A percentile compares a stretch with the other conserved stretches of the same genome.
phyloP scores from a whole-genome alignment of 345 rosid genomes.

The Acer negundo region DNA sequence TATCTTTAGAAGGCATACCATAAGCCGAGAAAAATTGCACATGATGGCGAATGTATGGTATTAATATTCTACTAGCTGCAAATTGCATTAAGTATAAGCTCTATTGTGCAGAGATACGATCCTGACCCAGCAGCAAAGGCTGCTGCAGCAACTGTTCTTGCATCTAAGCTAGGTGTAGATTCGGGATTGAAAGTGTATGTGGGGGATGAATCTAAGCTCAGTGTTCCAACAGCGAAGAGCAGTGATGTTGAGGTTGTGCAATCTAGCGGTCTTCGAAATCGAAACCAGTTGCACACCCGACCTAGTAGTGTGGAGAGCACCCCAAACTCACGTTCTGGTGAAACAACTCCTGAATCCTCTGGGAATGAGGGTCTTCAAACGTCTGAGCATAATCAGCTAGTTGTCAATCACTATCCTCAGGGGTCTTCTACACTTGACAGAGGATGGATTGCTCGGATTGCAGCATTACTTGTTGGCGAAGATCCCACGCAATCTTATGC shows the following conservation, averaged over 20 bases:
- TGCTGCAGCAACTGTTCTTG: slow-evolving; percentile 95
- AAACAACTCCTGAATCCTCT: slow-evolving; percentile 42
- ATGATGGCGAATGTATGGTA: background rate
- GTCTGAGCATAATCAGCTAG: slow-evolving; percentile 54
- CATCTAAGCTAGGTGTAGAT: slow-evolving; percentile 93
- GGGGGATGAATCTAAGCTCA: slow-evolving; percentile 60
- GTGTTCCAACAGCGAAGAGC: slow-evolving; percentile 60
- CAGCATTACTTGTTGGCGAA: slow-evolving; percentile 91
- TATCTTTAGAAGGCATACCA: background rate
- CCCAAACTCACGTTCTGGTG: slow-evolving; percentile 36
- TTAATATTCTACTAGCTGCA: background rate
- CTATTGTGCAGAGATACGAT: slow-evolving; percentile 76
- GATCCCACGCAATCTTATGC: slow-evolving; percentile 94
- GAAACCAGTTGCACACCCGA: slow-evolving; percentile 55
- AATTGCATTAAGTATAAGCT: slow-evolving; percentile 9
- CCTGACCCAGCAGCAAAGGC: slow-evolving; percentile 98
- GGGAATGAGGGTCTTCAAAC: slow-evolving; percentile 35
- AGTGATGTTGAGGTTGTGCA: slow-evolving; percentile 62
- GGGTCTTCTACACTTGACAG: slow-evolving; percentile 55
- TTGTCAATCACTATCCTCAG: slow-evolving; percentile 59
- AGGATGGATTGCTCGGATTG: slow-evolving; percentile 89
- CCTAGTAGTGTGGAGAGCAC: slow-evolving; percentile 53
- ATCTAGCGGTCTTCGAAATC: slow-evolving; percentile 68
- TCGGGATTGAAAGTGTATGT: slow-evolving; percentile 79
- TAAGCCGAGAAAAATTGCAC: slow-evolving; percentile 4